Percentiles rank a stretch among this genome's conserved stretches.
phyloP scores from a whole-genome alignment of 805 yeast species.

The Yamadazyma endophytica region DNA sequence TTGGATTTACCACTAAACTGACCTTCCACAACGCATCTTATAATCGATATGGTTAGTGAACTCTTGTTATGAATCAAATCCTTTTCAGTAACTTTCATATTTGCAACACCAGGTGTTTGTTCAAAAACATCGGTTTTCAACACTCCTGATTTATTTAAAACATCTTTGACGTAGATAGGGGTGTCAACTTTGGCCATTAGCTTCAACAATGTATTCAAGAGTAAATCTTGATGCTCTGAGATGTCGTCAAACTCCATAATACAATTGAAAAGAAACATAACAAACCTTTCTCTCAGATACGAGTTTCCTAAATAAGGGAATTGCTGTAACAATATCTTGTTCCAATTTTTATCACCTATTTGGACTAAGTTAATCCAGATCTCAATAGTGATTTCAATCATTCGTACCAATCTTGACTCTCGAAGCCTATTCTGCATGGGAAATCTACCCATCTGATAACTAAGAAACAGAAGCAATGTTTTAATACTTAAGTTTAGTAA shows the following conservation, averaged over 20 bases:
- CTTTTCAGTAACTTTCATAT: background rate
- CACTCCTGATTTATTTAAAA: too few species aligned
- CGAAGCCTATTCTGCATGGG: slow-evolving; percentile 21
- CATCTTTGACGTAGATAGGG: slow-evolving; percentile 25
- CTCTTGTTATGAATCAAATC: slow-evolving; percentile 1
- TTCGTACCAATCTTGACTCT: slow-evolving; percentile 16
- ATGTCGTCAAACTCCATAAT: slow-evolving; percentile 18
- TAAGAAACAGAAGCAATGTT: too few species aligned
- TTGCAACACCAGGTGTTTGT: too few species aligned
- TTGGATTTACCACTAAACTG: slow-evolving; percentile 3
- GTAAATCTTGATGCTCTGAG: slow-evolving; percentile 18
- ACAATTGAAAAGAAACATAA: slow-evolving; percentile 22
- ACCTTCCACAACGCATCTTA: background rate
- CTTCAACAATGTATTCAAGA: slow-evolving; percentile 18
- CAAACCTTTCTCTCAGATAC: slow-evolving; percentile 31
- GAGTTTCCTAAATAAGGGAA: slow-evolving; percentile 38
- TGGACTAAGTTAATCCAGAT: slow-evolving; percentile 25
- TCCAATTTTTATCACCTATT: slow-evolving; percentile 26
- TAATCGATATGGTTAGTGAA: background rate
- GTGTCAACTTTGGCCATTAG: slow-evolving; percentile 21
- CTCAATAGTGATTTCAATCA: slow-evolving; percentile 24
- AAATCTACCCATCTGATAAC: slow-evolving; percentile 31
- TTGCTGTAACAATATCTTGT: slow-evolving; percentile 29
- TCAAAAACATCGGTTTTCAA: too few species aligned
- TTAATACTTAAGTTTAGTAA: background rate